phyloP scores from a whole-genome alignment of 768 basidiomycete genomes.

The Phlegmacium glaucopus region DNA sequence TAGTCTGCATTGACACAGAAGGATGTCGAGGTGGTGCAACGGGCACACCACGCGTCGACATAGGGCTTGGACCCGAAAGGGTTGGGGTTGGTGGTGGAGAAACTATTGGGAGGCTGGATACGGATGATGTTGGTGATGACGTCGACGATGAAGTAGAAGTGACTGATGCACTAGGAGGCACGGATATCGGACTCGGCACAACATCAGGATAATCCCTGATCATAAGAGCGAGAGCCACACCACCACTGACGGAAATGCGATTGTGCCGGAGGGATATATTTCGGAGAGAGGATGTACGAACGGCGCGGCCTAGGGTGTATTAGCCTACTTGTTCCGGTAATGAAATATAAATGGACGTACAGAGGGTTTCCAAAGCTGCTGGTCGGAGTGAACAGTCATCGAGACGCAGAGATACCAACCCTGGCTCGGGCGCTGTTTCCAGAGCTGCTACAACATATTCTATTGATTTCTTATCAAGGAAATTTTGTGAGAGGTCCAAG shows the following conservation, averaged over 20 bases:
- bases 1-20: slow-evolving; percentile 57
- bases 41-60: slow-evolving; percentile 27
- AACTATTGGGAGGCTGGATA: slow-evolving; percentile 29
- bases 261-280: slow-evolving; percentile 92
- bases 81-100: slow-evolving; percentile 27
- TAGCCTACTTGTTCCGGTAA: slow-evolving; percentile 2
- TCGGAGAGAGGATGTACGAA: slow-evolving; percentile 78
- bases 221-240: slow-evolving; percentile 92
- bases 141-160: slow-evolving; percentile 33
- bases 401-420: slow-evolving; percentile 75
- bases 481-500: slow-evolving; percentile 86
- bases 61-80: slow-evolving; percentile 20
- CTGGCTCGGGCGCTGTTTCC: slow-evolving; percentile 45
- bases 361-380: slow-evolving; percentile 72
- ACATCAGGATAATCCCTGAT: slow-evolving; percentile 94
- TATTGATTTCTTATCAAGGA: slow-evolving; percentile 77
- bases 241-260: slow-evolving; percentile 78
- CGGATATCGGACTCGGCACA: slow-evolving; percentile 37
- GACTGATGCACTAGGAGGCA: slow-evolving; percentile 20
- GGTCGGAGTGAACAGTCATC: slow-evolving; percentile 83
- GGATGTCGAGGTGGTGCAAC: slow-evolving; percentile 41
- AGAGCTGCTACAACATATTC: slow-evolving; percentile 80
- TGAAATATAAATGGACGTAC: slow-evolving; percentile 40
- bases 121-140: slow-evolving; percentile 35
- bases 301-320: slow-evolving; percentile 58